phyloP scores from a whole-genome alignment of 1,284 basidiomycete species.

The Malassezia brasiliensis region DNA sequence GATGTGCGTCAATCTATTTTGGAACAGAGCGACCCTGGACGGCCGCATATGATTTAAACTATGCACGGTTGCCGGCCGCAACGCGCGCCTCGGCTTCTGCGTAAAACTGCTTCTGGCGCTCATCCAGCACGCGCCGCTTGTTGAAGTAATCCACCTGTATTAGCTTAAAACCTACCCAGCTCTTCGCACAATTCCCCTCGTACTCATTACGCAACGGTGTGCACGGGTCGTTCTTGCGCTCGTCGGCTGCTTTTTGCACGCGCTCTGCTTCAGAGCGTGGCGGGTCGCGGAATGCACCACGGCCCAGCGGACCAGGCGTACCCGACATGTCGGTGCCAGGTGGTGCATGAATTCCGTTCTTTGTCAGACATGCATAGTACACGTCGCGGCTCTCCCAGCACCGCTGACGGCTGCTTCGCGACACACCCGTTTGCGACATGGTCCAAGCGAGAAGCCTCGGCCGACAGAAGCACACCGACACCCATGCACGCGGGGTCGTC shows the following conservation, averaged over 20 bases:
- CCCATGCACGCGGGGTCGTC: not conserved
- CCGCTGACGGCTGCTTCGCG: constrained; percentile 32
- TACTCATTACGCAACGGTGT: constrained; percentile 25
- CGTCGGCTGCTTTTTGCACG: constrained; percentile 17
- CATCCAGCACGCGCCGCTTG: constrained; percentile 42
- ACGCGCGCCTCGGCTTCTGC: constrained; percentile 16
- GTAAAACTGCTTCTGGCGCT: constrained; percentile 41
- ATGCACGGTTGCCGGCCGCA: not conserved
- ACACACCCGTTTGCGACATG: constrained; percentile 16
- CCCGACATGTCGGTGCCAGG: constrained; percentile 45
- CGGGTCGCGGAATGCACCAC: constrained; percentile 24
- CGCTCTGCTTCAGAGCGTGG: constrained; percentile 22
- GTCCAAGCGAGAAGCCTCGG: not conserved
- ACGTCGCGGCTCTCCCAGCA: constrained; percentile 42
- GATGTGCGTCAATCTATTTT: constrained; percentile 12
- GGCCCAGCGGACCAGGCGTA: constrained; percentile 29
- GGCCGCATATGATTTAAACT: not conserved
- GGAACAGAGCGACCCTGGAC: not conserved
- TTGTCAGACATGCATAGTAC: constrained; percentile 40
- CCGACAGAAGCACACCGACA: not conserved
- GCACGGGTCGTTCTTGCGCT: constrained; percentile 37
- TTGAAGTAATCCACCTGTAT: constrained; percentile 46
- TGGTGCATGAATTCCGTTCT: constrained; percentile 29
- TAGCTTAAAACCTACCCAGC: constrained; percentile 37
- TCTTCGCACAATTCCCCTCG: constrained; percentile 38